phyloP scores from a whole-genome alignment of 176 grass and related monocot genomes.

The Neostapfia colusana region DNA sequence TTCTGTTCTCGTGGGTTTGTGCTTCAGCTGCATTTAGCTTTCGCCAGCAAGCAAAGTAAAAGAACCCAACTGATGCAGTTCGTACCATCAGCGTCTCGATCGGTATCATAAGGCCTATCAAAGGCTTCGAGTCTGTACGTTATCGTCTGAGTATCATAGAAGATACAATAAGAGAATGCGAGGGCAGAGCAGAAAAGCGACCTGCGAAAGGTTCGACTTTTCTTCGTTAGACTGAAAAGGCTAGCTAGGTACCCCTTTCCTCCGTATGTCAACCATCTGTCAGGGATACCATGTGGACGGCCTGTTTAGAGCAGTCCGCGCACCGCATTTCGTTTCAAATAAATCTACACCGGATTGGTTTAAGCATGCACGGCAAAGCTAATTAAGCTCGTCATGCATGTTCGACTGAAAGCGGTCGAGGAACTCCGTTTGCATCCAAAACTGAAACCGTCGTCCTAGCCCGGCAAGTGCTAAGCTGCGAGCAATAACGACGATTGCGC shows the following conservation, averaged over 20 bases:
- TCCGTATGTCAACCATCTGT: neutral
- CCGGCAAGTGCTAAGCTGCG: too few relatives aligned
- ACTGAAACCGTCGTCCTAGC: neutral
- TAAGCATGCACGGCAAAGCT: too few relatives aligned
- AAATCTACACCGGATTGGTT: too few relatives aligned
- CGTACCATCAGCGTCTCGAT: too few relatives aligned
- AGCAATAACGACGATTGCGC: neutral
- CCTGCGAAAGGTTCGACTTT: neutral
- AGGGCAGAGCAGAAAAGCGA: neutral
- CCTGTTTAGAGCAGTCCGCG: neutral
- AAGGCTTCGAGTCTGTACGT: too few relatives aligned
- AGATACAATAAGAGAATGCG: neutral
- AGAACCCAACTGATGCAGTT: too few relatives aligned
- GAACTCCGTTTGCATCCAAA: neutral
- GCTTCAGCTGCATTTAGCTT: too few relatives aligned
- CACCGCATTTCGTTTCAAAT: neutral
- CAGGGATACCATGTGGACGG: neutral
- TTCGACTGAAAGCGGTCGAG: too few relatives aligned
- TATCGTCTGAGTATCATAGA: too few relatives aligned
- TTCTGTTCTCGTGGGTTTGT: too few relatives aligned
- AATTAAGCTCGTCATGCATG: neutral
- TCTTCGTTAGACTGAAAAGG: neutral
- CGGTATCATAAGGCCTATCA: too few relatives aligned
- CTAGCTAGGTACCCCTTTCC: neutral
- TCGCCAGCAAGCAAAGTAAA: too few relatives aligned